phyloP scores from a whole-genome alignment of 2,329 filamentous ascomycete species.

The Pseudogymnoascus sp. region DNA sequence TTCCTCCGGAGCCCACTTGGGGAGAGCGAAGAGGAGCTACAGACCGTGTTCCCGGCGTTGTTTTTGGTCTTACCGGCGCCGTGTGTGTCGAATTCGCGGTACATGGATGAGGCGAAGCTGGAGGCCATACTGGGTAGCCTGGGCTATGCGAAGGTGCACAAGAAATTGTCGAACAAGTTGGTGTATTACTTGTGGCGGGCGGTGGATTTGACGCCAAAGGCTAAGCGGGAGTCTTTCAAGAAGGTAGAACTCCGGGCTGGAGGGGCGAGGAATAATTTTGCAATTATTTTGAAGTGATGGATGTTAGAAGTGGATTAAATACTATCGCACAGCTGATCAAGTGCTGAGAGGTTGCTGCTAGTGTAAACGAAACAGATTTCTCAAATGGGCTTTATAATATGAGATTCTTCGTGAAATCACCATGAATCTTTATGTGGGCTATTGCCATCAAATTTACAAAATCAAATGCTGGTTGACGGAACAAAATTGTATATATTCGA shows the following conservation, averaged over 20 bases:
- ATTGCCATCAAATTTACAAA: background rate
- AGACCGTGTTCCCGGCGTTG: constrained; percentile 53
- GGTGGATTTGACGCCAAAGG: constrained; percentile 19
- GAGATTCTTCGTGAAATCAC: background rate
- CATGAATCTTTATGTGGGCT: background rate
- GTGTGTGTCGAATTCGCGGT: constrained; percentile 84
- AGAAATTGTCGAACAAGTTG: constrained; percentile 73
- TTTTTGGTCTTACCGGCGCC: constrained; percentile 87
- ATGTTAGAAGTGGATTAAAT: background rate
- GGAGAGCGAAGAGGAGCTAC: constrained; percentile 18
- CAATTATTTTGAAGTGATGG: constrained; percentile 54
- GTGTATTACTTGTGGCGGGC: constrained; percentile 82
- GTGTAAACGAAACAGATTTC: constrained; percentile 9
- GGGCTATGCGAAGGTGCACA: constrained; percentile 58
- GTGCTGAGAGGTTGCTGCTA: constrained; percentile 9
- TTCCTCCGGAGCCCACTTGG: constrained; percentile 48
- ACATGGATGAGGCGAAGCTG: constrained; percentile 66
- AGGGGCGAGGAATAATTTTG: constrained; percentile 78
- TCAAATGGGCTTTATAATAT: background rate
- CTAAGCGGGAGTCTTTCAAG: constrained; percentile 38
- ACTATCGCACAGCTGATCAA: constrained; percentile 7
- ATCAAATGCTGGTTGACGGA: background rate
- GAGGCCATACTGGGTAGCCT: constrained; percentile 66
- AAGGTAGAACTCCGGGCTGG: constrained; percentile 76
- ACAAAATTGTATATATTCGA: background rate